Evolutionary conservation across 2,329 filamentous ascomycete genomes (phyloP), one percentile per base, ranked within the genome.

Genomic region (Tympanopsis confertula): DNA sequence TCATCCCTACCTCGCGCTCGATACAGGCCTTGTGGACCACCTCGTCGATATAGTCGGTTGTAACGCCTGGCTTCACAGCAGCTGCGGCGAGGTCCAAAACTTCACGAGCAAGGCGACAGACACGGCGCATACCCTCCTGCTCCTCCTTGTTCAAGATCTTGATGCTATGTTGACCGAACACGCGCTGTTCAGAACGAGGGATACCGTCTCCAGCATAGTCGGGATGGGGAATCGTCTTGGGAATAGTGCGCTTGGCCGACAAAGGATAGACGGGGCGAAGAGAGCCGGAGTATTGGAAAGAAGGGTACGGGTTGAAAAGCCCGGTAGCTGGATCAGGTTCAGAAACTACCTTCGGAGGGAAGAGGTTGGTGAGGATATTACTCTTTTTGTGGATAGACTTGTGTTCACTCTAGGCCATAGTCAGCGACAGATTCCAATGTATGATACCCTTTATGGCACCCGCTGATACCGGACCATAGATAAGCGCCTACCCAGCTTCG

Each of bases 11-110:
- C 41, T 82, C 63, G 53, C 78, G 66, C 56, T 81, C 78, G 38
- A 82, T 54, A 50, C 75, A 81, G 24, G 78, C 78, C 45, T 80
- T 76, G 58, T 82, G 78, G 17, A 81, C 75, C 40, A 82, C 59
- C 53, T 78, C 72, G 49, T 82, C 78, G 42, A 82, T 74, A 44
- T 80, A 67, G 49, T 82, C 78, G 13, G 78, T 82, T 5, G 78
- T 82, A 14, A 82, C 69, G 18, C 78, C 78, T 18, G 78, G 77
- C 53, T 70, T 74, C 30, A 71, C 55, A 39, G 67, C 77, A 26
- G 66, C 60, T 4, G 74, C 78, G 3, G 76, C 77, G 49, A 78
- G 71, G 51, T 82, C 78, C 41, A 82, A 55, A 12, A 82, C 77
- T 54, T 82, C 78, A 50, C 78, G 63, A 20, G 72, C 73, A 38